phyloP scores from a whole-genome alignment of 495 filamentous ascomycete genomes.

The Hypoxylon rickii region DNA sequence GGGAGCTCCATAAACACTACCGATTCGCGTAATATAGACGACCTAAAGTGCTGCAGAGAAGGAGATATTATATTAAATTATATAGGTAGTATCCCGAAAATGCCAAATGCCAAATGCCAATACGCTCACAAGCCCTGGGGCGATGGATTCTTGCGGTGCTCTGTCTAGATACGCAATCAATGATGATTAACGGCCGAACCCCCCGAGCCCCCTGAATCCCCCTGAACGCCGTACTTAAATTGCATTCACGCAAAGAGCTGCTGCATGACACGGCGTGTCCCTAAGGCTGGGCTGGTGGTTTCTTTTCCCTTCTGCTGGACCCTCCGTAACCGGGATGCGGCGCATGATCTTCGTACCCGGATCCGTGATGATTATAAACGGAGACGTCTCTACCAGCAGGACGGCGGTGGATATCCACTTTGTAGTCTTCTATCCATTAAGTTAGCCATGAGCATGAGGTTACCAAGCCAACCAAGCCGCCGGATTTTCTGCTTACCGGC shows the following conservation, averaged over 20 bases:
- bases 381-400: conserved; percentile 6
- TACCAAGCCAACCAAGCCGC: neutral
- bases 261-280: neutral
- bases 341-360: conserved; percentile 9
- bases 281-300: neutral
- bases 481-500: conserved; percentile 8
- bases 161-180: too few relatives aligned
- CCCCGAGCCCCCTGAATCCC: too few relatives aligned
- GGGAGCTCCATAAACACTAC: too few relatives aligned
- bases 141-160: too few relatives aligned
- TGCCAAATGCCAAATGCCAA: too few relatives aligned
- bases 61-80: too few relatives aligned
- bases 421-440: conserved; percentile 11
- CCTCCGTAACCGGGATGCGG: conserved; percentile 12
- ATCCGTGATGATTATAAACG: conserved; percentile 12
- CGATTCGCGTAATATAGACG: too few relatives aligned
- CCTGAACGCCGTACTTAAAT: neutral
- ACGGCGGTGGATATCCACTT: conserved; percentile 1
- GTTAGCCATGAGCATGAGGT: conserved; percentile 1
- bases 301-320: neutral
- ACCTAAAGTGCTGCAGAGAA: too few relatives aligned
- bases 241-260: neutral
- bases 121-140: too few relatives aligned
- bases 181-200: too few relatives aligned
- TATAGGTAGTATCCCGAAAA: too few relatives aligned